Percentiles rank a stretch among this genome's conserved stretches.
phyloP scores from a whole-genome alignment of 2,329 filamentous ascomycete genomes.

The Neofusicoccum cordaticola region DNA sequence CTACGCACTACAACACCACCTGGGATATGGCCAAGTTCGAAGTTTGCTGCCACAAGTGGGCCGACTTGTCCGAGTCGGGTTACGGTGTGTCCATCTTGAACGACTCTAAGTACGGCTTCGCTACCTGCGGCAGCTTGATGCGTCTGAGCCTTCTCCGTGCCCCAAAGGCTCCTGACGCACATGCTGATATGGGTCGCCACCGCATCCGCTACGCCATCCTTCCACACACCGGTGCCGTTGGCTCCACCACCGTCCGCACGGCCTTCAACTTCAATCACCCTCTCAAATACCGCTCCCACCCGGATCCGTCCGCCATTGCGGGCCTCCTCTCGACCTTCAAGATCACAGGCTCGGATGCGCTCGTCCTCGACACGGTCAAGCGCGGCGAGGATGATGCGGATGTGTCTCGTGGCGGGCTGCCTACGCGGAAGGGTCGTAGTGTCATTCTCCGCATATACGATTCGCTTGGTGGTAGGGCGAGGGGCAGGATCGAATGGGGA shows the following conservation, averaged over 20 bases:
- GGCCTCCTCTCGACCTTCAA: slow-evolving; percentile 57
- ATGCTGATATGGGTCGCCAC: slow-evolving; percentile 89
- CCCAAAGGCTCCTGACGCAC: slow-evolving; percentile 87
- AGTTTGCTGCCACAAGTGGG: slow-evolving; percentile 93
- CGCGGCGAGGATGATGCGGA: slow-evolving; percentile 64
- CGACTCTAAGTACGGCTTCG: slow-evolving; percentile 94
- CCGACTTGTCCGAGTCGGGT: slow-evolving; percentile 80
- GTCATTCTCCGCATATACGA: slow-evolving; percentile 87
- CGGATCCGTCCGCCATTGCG: slow-evolving; percentile 26
- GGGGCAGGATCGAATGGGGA: slow-evolving; percentile 65
- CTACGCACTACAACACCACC: slow-evolving; percentile 96
- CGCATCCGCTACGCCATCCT: slow-evolving; percentile 86
- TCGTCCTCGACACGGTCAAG: slow-evolving; percentile 88
- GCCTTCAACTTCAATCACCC: slow-evolving; percentile 91
- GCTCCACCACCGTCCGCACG: slow-evolving; percentile 71
- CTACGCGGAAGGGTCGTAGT: slow-evolving; percentile 59
- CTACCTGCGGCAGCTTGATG: slow-evolving; percentile 85
- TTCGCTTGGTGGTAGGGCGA: slow-evolving; percentile 75
- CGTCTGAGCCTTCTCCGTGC: slow-evolving; percentile 80
- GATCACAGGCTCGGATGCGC: slow-evolving; percentile 60
- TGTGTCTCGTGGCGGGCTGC: slow-evolving; percentile 55
- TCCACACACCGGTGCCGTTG: slow-evolving; percentile 73
- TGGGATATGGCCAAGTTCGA: slow-evolving; percentile 99
- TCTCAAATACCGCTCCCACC: slow-evolving; percentile 53
- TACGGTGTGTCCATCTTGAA: slow-evolving; percentile 93